Evolutionary conservation across 1,284 basidiomycete genomes (phyloP), one percentile per base, ranked within the genome.

Genomic region (Clitocybe nebularis): DNA sequence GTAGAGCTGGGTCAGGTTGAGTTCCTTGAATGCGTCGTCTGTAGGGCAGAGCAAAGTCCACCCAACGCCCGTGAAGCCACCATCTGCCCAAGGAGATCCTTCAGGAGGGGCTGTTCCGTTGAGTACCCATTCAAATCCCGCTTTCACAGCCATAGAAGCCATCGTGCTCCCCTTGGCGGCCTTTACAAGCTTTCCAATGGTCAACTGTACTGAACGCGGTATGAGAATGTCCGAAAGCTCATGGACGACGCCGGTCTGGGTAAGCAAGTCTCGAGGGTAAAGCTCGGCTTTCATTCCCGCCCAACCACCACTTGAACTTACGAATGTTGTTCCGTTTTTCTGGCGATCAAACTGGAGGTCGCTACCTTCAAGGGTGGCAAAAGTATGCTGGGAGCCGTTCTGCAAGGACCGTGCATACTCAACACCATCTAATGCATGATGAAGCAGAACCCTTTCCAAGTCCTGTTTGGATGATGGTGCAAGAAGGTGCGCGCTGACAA

Each of bases 191-290:
- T 97, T 96, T n/a, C 80, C 85, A 19, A 94, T 72, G 3, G 85
- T 92, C 42, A 99, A 70, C 35, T 89, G 71, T 17, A 98, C 80
- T 3, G 86, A 83, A n/a, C 92, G 79, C 10, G 96, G 96, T 34
- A 98, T 77, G 53, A 94, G 74, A 24, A 99, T 79, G 60, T 95
- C 90, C 9, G 84, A 81, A 42, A 98, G 71, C 54, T 92, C 84
- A 61, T 99, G 95, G 35, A 98, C 77, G 14, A 89, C 91, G 9
- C 96, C 95, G 1, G 94, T 97, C 49, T 81, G 73, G 0, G 94
- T 95, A 41, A 92, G 75, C 25, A 81, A 69, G 59, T 98, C 80
- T 45, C 61, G 67, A 13, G 75, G 69, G 48, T 68, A 64, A 26
- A 87, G 56, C 43, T 71, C 64, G 5, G 81, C 71, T 53, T 69